Evolutionary conservation across 208 protist genomes (phyloP), one percentile per base, ranked within the genome.

Genomic region (Wallacemonas rigidus): DNA sequence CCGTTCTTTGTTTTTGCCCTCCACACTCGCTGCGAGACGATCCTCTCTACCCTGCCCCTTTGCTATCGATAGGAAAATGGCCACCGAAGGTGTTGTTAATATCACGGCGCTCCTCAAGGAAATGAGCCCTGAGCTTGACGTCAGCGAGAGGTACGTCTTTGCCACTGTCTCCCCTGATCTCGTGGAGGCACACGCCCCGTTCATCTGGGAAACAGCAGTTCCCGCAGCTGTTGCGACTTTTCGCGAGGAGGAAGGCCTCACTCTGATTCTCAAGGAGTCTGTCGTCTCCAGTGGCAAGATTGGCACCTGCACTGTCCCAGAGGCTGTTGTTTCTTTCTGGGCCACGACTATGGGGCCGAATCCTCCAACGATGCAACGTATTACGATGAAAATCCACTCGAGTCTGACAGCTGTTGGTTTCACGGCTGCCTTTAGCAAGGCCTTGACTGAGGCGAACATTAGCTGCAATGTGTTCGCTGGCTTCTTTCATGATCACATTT

Each of bases 351-450:
- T 65, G 40, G 60, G 60, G 3, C 60, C 40, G 4, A 35, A 65
- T 4, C 55, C 63, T 14, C 72, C 69, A 15, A 55, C 11, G 7
- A 80, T 83, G 81, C 74, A 69, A 53, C 76, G 80, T 40, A 88
- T 88, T 50, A 84, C 77, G n/a, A 85, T 82, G 80, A 73, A 69
- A 60, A 67, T 88, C 38, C 72, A 88, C 55, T 88, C 86, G 48
- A 80, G 76, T 36, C 41, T 88, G 39, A 79, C 76, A 1, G 82
- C 74, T 2, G 80, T 87, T 5, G 75, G 77, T 40, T 88, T 88
- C 62, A 86, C 80, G 0, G 80, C 69, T n/a, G 80, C 76, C 5
- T 82, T 91, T 69, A 82, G 69, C 41, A 62, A 72, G 2, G 72
- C 47, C 11, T 47, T 87, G 63, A 83, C 76, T 17, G 71, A 81